Percentiles rank a stretch among this genome's conserved stretches.
Conservation (phyloP, 495 filamentous ascomycete genomes). For the Aspergillus baeticus region DNA sequence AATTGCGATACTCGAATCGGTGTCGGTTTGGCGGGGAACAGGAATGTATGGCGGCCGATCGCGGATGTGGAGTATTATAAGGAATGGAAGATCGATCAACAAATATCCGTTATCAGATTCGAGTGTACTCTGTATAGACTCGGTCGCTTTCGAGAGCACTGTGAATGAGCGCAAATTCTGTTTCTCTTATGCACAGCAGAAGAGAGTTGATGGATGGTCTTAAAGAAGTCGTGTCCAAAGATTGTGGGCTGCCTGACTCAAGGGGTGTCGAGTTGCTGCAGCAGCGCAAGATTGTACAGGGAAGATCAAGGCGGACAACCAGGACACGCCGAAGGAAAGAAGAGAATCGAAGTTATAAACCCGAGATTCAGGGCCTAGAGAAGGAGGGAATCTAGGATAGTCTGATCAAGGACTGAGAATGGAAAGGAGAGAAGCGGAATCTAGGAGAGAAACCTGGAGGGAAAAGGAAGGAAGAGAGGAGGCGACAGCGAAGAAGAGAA, state of each 20-base stretch:
- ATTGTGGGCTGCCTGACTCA: constrained; percentile 22
- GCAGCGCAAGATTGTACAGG: constrained; percentile 21
- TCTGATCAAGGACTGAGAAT: constrained; percentile 40
- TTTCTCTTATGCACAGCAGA: constrained; percentile 30
- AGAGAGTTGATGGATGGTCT: constrained; percentile 17
- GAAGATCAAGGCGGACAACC: constrained; percentile 38
- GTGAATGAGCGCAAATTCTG: constrained; percentile 17
- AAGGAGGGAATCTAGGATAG: constrained; percentile 41
- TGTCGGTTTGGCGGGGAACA: constrained; percentile 14
- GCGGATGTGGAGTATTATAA: constrained; percentile 31
- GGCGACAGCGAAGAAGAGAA: constrained; percentile 12
- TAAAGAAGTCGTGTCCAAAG: constrained; percentile 7
- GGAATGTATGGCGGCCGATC: constrained; percentile 36
- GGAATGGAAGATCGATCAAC: constrained; percentile 31
- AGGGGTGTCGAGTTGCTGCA: constrained; percentile 22
- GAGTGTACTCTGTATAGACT: background rate
- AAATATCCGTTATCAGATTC: constrained; percentile 35
- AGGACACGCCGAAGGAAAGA: constrained; percentile 35
- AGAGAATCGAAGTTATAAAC: constrained; percentile 24
- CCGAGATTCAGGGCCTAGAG: constrained; percentile 26
- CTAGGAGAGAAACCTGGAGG: constrained; percentile 27
- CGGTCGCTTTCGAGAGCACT: background rate
- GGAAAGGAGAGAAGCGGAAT: constrained; percentile 27
- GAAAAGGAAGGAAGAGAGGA: constrained; percentile 25
- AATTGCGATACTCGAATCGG: constrained; percentile 11